phyloP scores from a whole-genome alignment of 768 basidiomycete genomes.

The Tulasnella sp. region DNA sequence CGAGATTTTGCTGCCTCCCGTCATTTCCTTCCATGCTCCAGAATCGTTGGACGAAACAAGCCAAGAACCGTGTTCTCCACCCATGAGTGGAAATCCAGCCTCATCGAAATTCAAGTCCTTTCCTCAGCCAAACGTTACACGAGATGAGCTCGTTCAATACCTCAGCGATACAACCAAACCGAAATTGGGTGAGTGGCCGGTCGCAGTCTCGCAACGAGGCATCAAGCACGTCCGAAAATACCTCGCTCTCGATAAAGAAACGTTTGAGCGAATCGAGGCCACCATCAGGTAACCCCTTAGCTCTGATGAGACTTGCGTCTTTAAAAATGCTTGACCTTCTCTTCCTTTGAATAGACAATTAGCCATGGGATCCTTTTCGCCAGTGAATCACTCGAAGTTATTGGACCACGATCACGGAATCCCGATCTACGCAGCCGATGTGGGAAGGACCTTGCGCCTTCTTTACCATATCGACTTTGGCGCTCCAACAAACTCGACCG shows the following conservation, averaged over 20 bases:
- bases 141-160: background rate
- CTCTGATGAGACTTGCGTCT: too few relatives aligned
- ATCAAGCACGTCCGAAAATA: background rate
- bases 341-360: constrained; percentile 48
- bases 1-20: background rate
- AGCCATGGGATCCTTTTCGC: constrained; percentile 63
- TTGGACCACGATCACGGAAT: constrained; percentile 42
- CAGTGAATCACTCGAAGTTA: constrained; percentile 61
- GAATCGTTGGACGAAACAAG: too few relatives aligned
- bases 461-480: constrained; percentile 33
- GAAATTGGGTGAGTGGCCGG: background rate
- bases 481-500: background rate
- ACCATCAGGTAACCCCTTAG: too few relatives aligned
- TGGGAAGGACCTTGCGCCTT: constrained; percentile 50
- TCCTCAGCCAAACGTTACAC: too few relatives aligned
- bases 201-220: background rate
- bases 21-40: too few relatives aligned
- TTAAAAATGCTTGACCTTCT: too few relatives aligned
- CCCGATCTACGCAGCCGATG: constrained; percentile 66
- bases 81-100: too few relatives aligned
- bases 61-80: too few relatives aligned
- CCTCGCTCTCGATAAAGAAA: background rate
- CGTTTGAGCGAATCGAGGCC: background rate
- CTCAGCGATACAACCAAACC: background rate
- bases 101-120: too few relatives aligned